These are phyloP conservation scores for Ophiostoma ulmi DNA, from an alignment of 2,329 filamentous ascomycete species.

Conservation along the genomic window DNA sequence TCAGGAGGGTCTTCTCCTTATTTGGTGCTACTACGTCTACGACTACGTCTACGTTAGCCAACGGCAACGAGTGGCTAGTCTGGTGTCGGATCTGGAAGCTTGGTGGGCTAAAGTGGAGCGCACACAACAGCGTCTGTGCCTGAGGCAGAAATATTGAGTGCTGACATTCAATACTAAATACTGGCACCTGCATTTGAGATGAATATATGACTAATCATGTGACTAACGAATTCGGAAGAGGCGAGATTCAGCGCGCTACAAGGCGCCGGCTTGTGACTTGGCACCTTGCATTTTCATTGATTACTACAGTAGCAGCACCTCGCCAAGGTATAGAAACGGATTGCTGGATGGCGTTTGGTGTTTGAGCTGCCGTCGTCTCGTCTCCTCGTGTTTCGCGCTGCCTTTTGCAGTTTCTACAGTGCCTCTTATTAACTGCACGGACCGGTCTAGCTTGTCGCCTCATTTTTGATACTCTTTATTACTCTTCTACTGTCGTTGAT, in stretches of 20 bases:
- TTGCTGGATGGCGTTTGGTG: background rate
- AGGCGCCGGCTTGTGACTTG: background rate
- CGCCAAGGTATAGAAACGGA: background rate
- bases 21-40: background rate
- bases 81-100: slow-evolving; percentile 1
- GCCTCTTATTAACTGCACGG: background rate
- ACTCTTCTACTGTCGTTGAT: too few species aligned
- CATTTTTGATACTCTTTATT: background rate
- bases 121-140: background rate
- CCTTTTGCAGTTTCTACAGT: too few species aligned
- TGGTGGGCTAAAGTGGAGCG: background rate
- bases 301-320: background rate
- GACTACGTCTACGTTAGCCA: background rate
- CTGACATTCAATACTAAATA: background rate
- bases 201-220: background rate
- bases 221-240: background rate
- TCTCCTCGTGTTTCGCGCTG: background rate
- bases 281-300: background rate
- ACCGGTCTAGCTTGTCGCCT: too few species aligned
- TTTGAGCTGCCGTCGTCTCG: background rate
- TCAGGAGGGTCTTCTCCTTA: background rate
- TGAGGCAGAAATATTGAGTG: background rate
- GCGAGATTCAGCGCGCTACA: background rate
- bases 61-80: background rate
- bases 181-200: background rate